A percentile compares a stretch with the other conserved stretches of the same genome.
These are phyloP conservation scores for Allium cepa DNA, from an alignment of 106 monocot species.

Conservation along the genomic window DNA sequence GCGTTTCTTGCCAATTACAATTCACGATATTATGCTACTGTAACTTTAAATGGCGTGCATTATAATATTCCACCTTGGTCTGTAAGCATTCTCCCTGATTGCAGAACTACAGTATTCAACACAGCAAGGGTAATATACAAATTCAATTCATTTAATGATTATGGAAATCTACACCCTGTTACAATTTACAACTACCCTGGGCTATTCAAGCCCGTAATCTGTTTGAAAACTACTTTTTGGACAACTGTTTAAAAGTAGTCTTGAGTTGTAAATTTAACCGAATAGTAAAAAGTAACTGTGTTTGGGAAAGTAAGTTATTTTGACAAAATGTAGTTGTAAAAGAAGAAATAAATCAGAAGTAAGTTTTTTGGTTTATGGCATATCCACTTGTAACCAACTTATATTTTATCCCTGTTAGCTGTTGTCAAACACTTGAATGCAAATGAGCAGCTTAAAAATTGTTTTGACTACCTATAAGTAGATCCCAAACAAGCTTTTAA, in stretches of 20 bases:
- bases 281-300: not conserved
- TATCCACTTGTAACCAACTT: too few relatives aligned
- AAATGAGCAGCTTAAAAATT: too few relatives aligned
- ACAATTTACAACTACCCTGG: too few relatives aligned
- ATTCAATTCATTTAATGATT: not conserved
- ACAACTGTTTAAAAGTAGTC: not conserved
- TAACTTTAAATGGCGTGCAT: constrained; percentile 77
- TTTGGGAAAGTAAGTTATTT: not conserved
- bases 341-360: too few relatives aligned
- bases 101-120: constrained; percentile 82
- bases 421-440: too few relatives aligned
- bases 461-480: too few relatives aligned
- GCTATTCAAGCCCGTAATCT: too few relatives aligned
- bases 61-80: constrained; percentile 98
- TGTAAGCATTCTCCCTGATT: constrained; percentile 92
- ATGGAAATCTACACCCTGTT: not conserved
- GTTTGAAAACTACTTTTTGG: too few relatives aligned
- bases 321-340: too few relatives aligned
- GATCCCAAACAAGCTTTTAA: too few relatives aligned
- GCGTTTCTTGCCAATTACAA: constrained; percentile 93
- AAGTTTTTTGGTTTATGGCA: too few relatives aligned
- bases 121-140: constrained; percentile 63
- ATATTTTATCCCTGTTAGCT: too few relatives aligned
- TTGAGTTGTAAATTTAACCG: not conserved
- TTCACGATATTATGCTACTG: constrained; percentile 37